Evolutionary conservation across 106 monocot genomes (phyloP).

Genomic region (Acorus calamus): DNA sequence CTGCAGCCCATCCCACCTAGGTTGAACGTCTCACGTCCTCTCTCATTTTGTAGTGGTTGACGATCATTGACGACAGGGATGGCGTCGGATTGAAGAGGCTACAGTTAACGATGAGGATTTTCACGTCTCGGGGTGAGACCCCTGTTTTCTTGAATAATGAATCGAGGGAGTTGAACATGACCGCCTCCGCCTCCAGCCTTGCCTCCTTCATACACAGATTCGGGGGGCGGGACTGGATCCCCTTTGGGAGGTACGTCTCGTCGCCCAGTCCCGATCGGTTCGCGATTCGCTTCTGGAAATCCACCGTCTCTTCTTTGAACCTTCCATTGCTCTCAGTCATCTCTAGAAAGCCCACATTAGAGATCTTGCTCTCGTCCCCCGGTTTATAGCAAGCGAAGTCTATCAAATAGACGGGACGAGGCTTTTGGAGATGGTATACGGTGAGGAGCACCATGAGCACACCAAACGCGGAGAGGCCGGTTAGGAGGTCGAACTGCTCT

Average conservation of each 20-base stretch:
- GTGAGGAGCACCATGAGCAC: slow-evolving; percentile 12
- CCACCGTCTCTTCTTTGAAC: slow-evolving; percentile 39
- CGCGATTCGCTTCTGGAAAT: slow-evolving; percentile 51
- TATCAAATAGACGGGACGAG: slow-evolving; percentile 47
- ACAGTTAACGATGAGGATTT: slow-evolving; percentile 67
- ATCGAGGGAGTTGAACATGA: slow-evolving; percentile 55
- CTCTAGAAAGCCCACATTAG: slow-evolving; percentile 33
- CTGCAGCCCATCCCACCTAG: slow-evolving; percentile 92
- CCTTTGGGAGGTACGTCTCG: slow-evolving; percentile 48
- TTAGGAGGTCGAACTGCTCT: slow-evolving; percentile 21
- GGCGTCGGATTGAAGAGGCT: slow-evolving; percentile 81
- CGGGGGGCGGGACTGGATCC: slow-evolving; percentile 47
- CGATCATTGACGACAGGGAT: slow-evolving; percentile 65
- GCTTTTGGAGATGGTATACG: slow-evolving; percentile 28
- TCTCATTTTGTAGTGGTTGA: slow-evolving; percentile 66
- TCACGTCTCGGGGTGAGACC: slow-evolving; percentile 44
- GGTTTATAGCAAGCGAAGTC: slow-evolving; percentile 66
- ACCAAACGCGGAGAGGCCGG: slow-evolving; percentile 2
- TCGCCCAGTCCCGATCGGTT: slow-evolving; percentile 57
- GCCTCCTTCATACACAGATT: slow-evolving; percentile 50
- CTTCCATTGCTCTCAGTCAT: slow-evolving; percentile 39
- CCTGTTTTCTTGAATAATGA: slow-evolving; percentile 43
- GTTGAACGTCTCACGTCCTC: slow-evolving; percentile 65
- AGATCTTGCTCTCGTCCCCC: slow-evolving; percentile 38
- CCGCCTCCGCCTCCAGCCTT: slow-evolving; percentile 39